Base-by-base conservation (phyloP, 805 yeast genomes). In the Monosporozyma siamensis region DNA sequence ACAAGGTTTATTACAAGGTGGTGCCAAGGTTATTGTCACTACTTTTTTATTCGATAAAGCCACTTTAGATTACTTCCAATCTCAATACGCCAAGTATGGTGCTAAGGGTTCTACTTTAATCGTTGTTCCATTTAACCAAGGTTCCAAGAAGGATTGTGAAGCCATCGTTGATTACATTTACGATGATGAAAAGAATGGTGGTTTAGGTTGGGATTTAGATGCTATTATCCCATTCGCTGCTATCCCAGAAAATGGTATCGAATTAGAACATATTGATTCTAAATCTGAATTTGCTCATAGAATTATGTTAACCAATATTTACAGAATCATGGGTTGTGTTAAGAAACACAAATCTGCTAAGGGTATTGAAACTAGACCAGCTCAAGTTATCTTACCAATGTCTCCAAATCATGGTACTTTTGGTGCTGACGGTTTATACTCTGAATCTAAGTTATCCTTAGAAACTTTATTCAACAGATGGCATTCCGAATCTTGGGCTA, bases 341-440 rank as follows among this genome's bases (percentile, higher is more conserved):
- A 88, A 90, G 74, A 64, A 78, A 46, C 84, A 84, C 63, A 92
- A 92, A 71, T 75, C 76, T 53, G 71, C 79, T 40, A 72, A 77
- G 57, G 82, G 82, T 45, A 74, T 78, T 52, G 94, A 83, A 65
- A 92, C 98, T 34, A 82, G 99, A 68, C 99, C 99, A 39, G 97
- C 98, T 46, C 97, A 92, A 72, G 95, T 88, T 51, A 78, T 92
- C 54, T 74, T 92, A 60, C 99, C 99, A 56, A 71, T 92, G 65
- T 90, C 97, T 55, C 98, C 99, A 56, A 92, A 92, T 72, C 99
- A 92, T 64, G 99, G 99, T 66, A 88, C 96, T 44, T 92, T 92
- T 56, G 99, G 99, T 63, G 83, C 85, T 53, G 99, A 92, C 63
- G 99, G 99, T 70, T 73, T 92, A 63, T 92, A 92, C 75, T 89